A percentile compares a stretch with the other conserved stretches of the same genome.
These are phyloP conservation scores for Saccharomycopsis olivae DNA, from an alignment of 805 yeast genomes.

Conservation along the genomic window DNA sequence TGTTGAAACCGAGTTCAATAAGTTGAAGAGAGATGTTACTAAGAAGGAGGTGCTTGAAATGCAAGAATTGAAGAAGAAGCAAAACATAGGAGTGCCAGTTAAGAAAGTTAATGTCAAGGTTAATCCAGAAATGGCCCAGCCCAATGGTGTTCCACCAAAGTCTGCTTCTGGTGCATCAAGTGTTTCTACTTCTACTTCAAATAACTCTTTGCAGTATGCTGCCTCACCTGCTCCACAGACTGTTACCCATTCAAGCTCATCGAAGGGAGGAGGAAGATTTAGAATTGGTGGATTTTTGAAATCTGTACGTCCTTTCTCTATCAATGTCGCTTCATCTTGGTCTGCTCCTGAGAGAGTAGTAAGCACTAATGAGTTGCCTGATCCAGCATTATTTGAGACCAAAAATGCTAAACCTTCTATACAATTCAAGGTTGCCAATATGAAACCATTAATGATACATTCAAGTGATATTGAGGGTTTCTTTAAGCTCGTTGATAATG, in stretches of 20 bases:
- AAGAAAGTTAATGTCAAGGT: not conserved
- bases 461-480: constrained; percentile 30
- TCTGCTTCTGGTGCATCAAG: not conserved
- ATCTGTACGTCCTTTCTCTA: constrained; percentile 47
- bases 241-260: not conserved
- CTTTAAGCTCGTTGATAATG: constrained; percentile 34
- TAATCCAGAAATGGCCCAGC: not conserved
- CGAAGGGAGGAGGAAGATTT: constrained; percentile 24
- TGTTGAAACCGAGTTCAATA: constrained; percentile 39
- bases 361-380: constrained; percentile 50
- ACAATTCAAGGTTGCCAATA: constrained; percentile 34
- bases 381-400: constrained; percentile 28
- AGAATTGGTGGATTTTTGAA: constrained; percentile 52
- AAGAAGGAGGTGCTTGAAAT: constrained; percentile 31
- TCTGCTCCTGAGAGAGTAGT: constrained; percentile 35
- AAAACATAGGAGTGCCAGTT: not conserved
- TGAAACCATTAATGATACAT: constrained; percentile 27
- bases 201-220: not conserved
- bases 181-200: not conserved
- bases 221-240: not conserved
- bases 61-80: constrained; percentile 23
- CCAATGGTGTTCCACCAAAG: too few relatives aligned
- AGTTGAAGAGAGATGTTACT: constrained; percentile 40
- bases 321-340: constrained; percentile 33
- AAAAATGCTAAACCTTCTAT: constrained; percentile 38